Evolutionary conservation across 202 grass and related monocot species (phyloP), one percentile per base, ranked within the genome.

Genomic region (Elaeis oleifera): DNA sequence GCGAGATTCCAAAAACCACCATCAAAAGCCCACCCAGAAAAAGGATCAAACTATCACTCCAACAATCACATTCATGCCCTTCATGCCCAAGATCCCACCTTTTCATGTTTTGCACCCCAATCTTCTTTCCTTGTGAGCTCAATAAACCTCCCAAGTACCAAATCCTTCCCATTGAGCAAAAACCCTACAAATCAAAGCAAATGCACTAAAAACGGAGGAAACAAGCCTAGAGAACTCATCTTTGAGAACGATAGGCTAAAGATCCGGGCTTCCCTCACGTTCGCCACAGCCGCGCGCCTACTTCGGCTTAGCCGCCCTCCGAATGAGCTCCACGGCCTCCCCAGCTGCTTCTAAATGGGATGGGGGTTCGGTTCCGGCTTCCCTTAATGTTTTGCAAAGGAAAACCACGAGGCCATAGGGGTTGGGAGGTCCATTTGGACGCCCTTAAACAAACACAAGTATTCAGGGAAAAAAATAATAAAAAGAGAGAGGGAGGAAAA

Each of bases 201-300:
- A 69, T 69, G 53, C 66, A 15, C 49, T n/a, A 16, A 23, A 21
- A 69, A 69, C 66, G 14, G 24, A 69, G 22, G 53, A 57, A 5
- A 28, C 19, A 1, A 44, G 36, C 9, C 53, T 6, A n/a, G 56
- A 32, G 7, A 57, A 48, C 53, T 69, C 66, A 57, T 48, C 53
- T 69, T 21, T 21, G 59, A 15, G 51, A 16, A n/a, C 4, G 39
- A 32, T 14, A 16, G 28, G 53, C 5, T 17, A 68, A 9, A 56
- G 52, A 69, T 29, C 14, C 66, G 31, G 9, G 31, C 24, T 53
- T 69, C 65, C 28, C 53, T 26, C 7, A 7, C 64, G 52, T 6
- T 11, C 28, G 36, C 5, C 53, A 5, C 18, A 14, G 19, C 23
- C 18, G 27, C 27, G 29, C 65, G 1, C 13, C 53, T 13, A 53